Conservation (phyloP, 345 rosid genomes). For the Corchorus olitorius region DNA sequence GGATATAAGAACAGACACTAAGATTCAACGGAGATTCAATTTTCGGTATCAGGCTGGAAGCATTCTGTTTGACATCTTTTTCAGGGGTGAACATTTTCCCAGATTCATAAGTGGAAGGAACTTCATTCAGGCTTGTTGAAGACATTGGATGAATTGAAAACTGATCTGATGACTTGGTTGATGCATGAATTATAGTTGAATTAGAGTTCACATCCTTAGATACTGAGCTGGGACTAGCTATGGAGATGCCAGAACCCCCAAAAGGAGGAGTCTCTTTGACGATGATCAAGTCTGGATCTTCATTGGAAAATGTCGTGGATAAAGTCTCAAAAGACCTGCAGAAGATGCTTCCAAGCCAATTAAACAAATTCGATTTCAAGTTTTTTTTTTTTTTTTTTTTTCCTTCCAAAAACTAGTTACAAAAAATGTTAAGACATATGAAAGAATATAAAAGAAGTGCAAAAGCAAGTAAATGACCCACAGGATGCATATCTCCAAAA, state of each 20-base stretch:
- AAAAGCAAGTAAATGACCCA: not conserved
- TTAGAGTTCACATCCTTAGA: conserved; percentile 50
- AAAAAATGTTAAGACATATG: not conserved
- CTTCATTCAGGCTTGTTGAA: conserved; percentile 35
- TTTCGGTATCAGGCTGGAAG: conserved; percentile 41
- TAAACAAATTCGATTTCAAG: not conserved
- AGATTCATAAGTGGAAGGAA: conserved; percentile 33
- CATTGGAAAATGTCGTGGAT: conserved; percentile 42
- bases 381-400: not conserved
- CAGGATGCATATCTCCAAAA: not conserved
- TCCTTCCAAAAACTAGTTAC: not conserved
- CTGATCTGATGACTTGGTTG: conserved; percentile 48
- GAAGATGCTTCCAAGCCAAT: conserved; percentile 8
- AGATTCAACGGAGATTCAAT: conserved; percentile 50
- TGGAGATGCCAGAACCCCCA: conserved; percentile 31
- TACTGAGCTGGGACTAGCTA: conserved; percentile 52
- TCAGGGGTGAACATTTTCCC: conserved; percentile 47
- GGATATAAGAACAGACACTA: conserved; percentile 71
- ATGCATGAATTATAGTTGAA: conserved; percentile 53
- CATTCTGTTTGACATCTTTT: conserved; percentile 35
- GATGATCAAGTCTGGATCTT: conserved; percentile 51
- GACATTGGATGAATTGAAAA: conserved; percentile 39
- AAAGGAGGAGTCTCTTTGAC: conserved; percentile 64
- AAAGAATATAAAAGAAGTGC: not conserved
- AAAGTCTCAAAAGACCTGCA: conserved; percentile 55